phyloP scores from a whole-genome alignment of 805 yeast genomes.

The Ogataea paradorogensis region DNA sequence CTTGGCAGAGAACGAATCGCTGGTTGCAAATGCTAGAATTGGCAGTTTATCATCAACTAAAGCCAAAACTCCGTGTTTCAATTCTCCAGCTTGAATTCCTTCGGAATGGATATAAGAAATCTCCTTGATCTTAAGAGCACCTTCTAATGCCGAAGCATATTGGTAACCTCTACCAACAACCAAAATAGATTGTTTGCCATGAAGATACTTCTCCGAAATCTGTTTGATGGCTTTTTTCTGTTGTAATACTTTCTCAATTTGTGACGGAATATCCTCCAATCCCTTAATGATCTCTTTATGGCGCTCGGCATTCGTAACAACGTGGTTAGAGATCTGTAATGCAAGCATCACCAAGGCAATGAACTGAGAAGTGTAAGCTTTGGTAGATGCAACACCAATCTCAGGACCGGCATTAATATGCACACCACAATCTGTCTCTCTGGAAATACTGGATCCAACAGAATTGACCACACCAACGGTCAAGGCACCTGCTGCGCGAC shows the following conservation, averaged over 20 bases:
- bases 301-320: conserved; percentile 71
- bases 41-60: conserved; percentile 93
- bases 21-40: conserved; percentile 91
- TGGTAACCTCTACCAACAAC: conserved; percentile 97
- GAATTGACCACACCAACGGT: conserved; percentile 97
- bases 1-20: conserved; percentile 94
- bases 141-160: conserved; percentile 95
- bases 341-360: conserved; percentile 98
- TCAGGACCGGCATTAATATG: conserved; percentile 99
- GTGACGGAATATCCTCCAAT: conserved; percentile 76
- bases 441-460: conserved; percentile 95
- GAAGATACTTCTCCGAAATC: conserved; percentile 69
- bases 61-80: conserved; percentile 97
- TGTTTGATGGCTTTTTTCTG: conserved; percentile 72
- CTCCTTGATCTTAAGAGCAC: conserved; percentile 97
- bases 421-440: conserved; percentile 98
- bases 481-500: conserved; percentile 94
- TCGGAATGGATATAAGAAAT: conserved; percentile 98
- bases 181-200: conserved; percentile 80
- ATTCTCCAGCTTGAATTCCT: conserved; percentile 98
- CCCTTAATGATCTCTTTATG: conserved; percentile 86
- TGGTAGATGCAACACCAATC: conserved; percentile 98
- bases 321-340: conserved; percentile 88
- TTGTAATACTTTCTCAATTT: conserved; percentile 72
- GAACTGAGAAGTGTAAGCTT: conserved; percentile 97